Evolutionary conservation across 768 basidiomycete species (phyloP).

Genomic region (Suillus plorans): DNA sequence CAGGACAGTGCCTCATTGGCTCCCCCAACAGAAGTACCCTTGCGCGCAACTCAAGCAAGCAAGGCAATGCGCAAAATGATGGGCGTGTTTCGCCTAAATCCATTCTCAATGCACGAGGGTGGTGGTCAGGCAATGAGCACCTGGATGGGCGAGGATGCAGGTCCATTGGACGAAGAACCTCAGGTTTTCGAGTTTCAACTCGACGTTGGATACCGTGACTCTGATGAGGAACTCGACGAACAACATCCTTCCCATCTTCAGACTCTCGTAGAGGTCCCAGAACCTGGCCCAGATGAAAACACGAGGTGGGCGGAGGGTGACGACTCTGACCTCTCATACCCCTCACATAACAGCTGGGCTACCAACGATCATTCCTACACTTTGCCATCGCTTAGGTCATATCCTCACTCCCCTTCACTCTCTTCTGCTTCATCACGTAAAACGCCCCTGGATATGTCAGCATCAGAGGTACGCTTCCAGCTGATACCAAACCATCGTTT

Average conservation of each 20-base stretch:
- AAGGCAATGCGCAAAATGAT: constrained; percentile 74
- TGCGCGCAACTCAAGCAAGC: constrained; percentile 73
- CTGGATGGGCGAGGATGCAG: constrained; percentile 52
- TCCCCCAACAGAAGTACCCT: constrained; percentile 65
- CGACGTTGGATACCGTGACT: constrained; percentile 32
- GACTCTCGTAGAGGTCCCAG: constrained; percentile 5
- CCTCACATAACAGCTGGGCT: constrained; percentile 28
- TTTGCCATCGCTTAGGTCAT: constrained; percentile 29
- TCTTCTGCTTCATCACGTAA: constrained; percentile 26
- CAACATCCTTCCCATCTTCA: constrained; percentile 16
- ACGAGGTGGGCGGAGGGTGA: constrained; percentile 24
- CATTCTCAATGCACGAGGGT: constrained; percentile 66
- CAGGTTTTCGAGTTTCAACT: constrained; percentile 68
- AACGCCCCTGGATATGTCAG: constrained; percentile 21
- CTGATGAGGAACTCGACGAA: constrained; percentile 12
- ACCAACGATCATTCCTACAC: constrained; percentile 28
- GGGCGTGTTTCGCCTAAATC: constrained; percentile 75
- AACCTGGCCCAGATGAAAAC: constrained; percentile 20
- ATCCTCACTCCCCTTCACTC: constrained; percentile 26
- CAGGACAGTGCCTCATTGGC: constrained; percentile 41
- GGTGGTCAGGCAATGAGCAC: constrained; percentile 40
- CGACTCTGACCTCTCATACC: constrained; percentile 20
- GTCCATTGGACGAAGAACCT: constrained; percentile 61
- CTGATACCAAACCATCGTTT: background rate
- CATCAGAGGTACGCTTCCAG: constrained; percentile 26